Evolutionary conservation across 2,329 filamentous ascomycete species (phyloP), one percentile per base, ranked within the genome.

Genomic region (Aspergillus sp.): DNA sequence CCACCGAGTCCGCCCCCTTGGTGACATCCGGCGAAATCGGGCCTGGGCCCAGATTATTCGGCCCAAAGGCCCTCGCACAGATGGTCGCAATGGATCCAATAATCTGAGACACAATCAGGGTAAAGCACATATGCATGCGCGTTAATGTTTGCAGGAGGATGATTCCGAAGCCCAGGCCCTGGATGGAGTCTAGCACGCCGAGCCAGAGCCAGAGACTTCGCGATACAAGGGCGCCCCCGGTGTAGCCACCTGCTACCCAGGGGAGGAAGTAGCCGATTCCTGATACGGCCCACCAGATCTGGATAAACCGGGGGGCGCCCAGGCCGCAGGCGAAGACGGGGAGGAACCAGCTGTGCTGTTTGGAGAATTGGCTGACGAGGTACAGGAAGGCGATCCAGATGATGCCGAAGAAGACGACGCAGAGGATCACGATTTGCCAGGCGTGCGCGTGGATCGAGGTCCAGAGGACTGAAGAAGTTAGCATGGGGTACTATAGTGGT

Each of bases 101-200:
- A 8, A 87, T 80, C 71, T 89, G 86, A 3, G 85, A 85, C 1
- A 67, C 73, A 41, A 87, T 78, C 21, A 89, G 74, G 0, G 85
- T 84, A 62, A 85, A 86, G 54, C 83, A 79, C 56, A 88, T 85
- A 66, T 89, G 86, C 69, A 87, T 80, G 17, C 86, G 77, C 1
- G 86, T 88, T 63, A 87, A 71, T 0, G 86, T 88, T 68, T 87
- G 84, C 41, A 89, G 72, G 4, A 89, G 75, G 52, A 89, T 84
- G 85, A 88, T 89, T 54, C 86, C 86, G 55, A 89, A 82, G 2
- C 86, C 86, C 2, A 88, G 82, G 39, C 85, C 85, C 68, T 89
- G 86, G 6, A 89, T 73, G 9, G 84, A 80, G 64, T 89, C 86
- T 7, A 89, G 75, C 4, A 88, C 79, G 39, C 86, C 86, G 0